Conservation (phyloP, 78 protist species). For the Dictyostelium purpureum region DNA sequence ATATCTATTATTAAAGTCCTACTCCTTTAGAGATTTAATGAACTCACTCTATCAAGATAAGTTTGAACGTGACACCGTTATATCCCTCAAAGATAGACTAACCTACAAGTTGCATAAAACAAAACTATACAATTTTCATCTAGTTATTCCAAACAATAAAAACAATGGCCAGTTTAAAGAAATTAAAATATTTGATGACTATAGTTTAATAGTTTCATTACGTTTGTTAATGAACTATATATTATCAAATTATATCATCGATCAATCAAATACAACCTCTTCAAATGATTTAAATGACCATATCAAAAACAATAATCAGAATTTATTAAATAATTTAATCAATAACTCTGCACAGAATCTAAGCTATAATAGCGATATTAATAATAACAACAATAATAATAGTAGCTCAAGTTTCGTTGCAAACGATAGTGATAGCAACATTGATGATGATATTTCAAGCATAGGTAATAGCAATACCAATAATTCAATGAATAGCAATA, state of each 20-base stretch:
- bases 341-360: too few species aligned
- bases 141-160: neutral
- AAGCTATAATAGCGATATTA: too few species aligned
- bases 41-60: neutral
- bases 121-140: neutral
- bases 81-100: neutral
- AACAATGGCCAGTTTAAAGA: neutral
- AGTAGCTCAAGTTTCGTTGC: too few species aligned
- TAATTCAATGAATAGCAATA: too few species aligned
- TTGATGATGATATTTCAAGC: neutral
- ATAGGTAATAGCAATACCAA: neutral
- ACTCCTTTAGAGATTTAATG: constrained; percentile 6
- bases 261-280: neutral
- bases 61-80: neutral
- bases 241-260: constrained; percentile 9
- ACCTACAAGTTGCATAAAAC: constrained; percentile 5
- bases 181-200: constrained; percentile 6
- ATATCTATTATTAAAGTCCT: neutral
- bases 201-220: neutral
- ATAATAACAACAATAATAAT: too few species aligned
- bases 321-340: too few species aligned
- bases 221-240: constrained; percentile 4
- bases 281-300: too few species aligned
- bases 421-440: too few species aligned
- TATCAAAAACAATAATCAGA: too few species aligned